These are phyloP conservation scores for Clavaria fumosa DNA, from an alignment of 768 basidiomycete genomes.

Conservation along the genomic window DNA sequence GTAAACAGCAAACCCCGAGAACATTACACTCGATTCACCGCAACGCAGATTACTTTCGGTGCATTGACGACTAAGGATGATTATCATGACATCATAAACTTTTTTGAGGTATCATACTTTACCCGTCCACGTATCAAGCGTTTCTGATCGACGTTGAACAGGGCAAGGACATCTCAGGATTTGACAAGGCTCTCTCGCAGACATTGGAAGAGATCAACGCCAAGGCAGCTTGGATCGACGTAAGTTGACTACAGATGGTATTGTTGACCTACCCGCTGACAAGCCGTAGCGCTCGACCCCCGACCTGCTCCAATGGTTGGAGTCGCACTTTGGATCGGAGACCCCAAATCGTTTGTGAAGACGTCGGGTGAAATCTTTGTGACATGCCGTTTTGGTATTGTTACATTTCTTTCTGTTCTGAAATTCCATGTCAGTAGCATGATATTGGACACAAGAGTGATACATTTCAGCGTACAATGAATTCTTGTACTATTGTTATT, in stretches of 20 bases:
- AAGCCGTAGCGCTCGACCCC: constrained; percentile 35
- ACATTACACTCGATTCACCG: neutral
- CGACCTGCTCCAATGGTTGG: constrained; percentile 43
- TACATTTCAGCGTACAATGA: too few species aligned
- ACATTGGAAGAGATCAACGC: constrained; percentile 52
- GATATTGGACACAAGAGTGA: too few species aligned
- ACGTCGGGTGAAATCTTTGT: too few species aligned
- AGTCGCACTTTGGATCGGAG: too few species aligned
- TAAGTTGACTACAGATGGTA: constrained; percentile 15
- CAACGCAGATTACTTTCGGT: constrained; percentile 20
- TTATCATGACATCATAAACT: constrained; percentile 40
- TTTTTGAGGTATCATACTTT: constrained; percentile 49
- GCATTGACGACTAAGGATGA: constrained; percentile 56
- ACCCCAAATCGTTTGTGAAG: too few species aligned
- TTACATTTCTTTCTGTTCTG: too few species aligned
- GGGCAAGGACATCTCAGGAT: constrained; percentile 59
- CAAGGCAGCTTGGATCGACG: constrained; percentile 46
- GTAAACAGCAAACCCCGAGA: constrained; percentile 30
- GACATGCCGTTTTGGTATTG: too few species aligned
- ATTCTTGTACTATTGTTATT: too few species aligned
- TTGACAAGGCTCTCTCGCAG: constrained; percentile 47
- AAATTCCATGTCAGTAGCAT: too few species aligned
- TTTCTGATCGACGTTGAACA: constrained; percentile 15
- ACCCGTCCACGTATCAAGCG: constrained; percentile 11
- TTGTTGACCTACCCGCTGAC: neutral